These are phyloP conservation scores for Aspergillaceae sp. DNA, from an alignment of 2,329 filamentous ascomycete species.

Conservation along the genomic window DNA sequence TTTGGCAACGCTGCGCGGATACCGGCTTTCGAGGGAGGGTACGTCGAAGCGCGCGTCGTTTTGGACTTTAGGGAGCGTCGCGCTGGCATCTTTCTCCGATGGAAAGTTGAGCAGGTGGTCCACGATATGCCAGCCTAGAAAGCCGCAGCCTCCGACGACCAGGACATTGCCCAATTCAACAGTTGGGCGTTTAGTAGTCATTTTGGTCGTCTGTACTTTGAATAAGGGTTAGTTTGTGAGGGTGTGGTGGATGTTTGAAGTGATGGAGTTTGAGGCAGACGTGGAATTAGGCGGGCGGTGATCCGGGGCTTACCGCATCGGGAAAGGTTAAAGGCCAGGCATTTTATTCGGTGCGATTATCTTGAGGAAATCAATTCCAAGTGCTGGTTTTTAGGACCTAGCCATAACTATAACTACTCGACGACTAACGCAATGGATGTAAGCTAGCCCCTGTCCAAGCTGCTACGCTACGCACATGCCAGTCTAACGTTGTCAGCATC, in stretches of 20 bases:
- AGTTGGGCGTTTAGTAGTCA: constrained; percentile 23
- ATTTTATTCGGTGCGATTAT: no score
- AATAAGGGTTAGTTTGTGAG: background rate
- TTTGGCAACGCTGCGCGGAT: constrained; percentile 37
- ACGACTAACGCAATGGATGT: no score
- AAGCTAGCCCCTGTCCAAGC: no score
- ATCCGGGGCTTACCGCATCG: no score
- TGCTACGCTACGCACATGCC: no score
- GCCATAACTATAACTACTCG: no score
- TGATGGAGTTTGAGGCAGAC: background rate
- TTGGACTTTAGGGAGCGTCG: constrained; percentile 27
- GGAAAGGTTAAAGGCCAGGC: no score
- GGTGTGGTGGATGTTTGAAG: background rate
- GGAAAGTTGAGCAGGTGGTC: constrained; percentile 59
- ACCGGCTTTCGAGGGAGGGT: constrained; percentile 31
- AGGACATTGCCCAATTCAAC: constrained; percentile 59
- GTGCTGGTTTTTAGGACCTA: no score
- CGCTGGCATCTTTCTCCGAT: constrained; percentile 35
- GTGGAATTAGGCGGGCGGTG: no score
- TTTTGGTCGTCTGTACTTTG: constrained; percentile 5
- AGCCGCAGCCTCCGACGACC: constrained; percentile 75
- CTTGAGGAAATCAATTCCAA: no score
- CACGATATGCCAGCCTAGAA: constrained; percentile 75
- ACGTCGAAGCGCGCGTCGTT: constrained; percentile 30
- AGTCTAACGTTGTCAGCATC: no score